A percentile compares a stretch with the other conserved stretches of the same genome.
Evolutionary conservation across 202 grass and related monocot species (phyloP).

Genomic region (Elaeis oleifera): DNA sequence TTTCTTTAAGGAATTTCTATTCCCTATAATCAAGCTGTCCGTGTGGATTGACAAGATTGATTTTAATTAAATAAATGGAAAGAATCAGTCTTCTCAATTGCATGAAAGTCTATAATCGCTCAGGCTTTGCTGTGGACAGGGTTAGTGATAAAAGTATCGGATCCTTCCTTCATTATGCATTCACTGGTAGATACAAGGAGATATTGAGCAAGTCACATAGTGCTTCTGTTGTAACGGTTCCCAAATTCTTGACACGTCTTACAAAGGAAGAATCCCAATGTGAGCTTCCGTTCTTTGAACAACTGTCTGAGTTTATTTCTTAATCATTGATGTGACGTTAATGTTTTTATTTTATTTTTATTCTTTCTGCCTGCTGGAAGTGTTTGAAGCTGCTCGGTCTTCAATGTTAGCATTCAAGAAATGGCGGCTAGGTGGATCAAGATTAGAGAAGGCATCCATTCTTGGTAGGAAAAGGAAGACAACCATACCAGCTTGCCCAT

Average conservation of each 20-base stretch:
- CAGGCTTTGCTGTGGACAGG: constrained; percentile 23
- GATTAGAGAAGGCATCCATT: constrained; percentile 65
- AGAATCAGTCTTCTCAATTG: too few relatives aligned
- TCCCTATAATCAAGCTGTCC: too few relatives aligned
- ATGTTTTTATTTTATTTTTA: background rate
- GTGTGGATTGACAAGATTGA: too few relatives aligned
- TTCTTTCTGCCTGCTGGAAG: constrained; percentile 8
- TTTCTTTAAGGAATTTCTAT: too few relatives aligned
- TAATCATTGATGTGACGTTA: background rate
- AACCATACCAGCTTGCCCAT: constrained; percentile 27
- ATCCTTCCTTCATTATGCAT: constrained; percentile 57
- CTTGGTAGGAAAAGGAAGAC: constrained; percentile 82
- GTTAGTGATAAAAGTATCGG: constrained; percentile 70
- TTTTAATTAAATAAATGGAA: too few relatives aligned
- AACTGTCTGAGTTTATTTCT: background rate
- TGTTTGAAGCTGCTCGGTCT: constrained; percentile 64
- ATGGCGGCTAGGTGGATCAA: constrained; percentile 54
- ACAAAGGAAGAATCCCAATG: constrained; percentile 72
- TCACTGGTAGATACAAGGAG: constrained; percentile 75
- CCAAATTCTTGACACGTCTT: constrained; percentile 59
- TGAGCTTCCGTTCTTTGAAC: constrained; percentile 3
- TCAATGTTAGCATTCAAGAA: constrained; percentile 78
- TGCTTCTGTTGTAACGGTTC: constrained; percentile 38
- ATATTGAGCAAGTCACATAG: constrained; percentile 87
- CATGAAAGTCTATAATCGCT: too few relatives aligned